phyloP scores from a whole-genome alignment of 495 filamentous ascomycete genomes.

The Penicillium roqueforti region DNA sequence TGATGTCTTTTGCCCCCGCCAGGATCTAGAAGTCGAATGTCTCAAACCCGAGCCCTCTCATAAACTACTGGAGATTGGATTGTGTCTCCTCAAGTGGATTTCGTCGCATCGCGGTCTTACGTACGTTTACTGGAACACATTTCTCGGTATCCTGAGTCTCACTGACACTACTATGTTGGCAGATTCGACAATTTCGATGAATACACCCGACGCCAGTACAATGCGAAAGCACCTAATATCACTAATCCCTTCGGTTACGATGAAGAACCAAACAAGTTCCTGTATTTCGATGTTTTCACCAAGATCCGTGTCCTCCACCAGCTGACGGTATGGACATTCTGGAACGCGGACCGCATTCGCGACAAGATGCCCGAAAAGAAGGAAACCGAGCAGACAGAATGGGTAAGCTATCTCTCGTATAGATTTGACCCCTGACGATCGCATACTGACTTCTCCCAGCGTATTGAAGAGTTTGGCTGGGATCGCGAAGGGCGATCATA shows the following conservation, averaged over 20 bases:
- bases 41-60: slow-evolving; percentile 69
- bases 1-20: slow-evolving; percentile 14
- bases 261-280: slow-evolving; percentile 67
- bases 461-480: slow-evolving; percentile 88
- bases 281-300: slow-evolving; percentile 75
- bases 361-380: slow-evolving; percentile 81
- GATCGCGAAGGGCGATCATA: slow-evolving; percentile 80
- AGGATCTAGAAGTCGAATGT: slow-evolving; percentile 90
- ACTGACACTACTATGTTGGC: slow-evolving; percentile 6
- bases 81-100: slow-evolving; percentile 85
- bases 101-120: slow-evolving; percentile 89
- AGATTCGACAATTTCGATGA: slow-evolving; percentile 91
- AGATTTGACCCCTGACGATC: background rate
- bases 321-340: slow-evolving; percentile 85
- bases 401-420: slow-evolving; percentile 54
- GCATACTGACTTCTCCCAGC: slow-evolving; percentile 48
- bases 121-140: slow-evolving; percentile 48
- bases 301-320: slow-evolving; percentile 90
- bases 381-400: slow-evolving; percentile 74
- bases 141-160: background rate
- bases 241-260: slow-evolving; percentile 84
- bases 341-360: slow-evolving; percentile 76
- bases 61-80: slow-evolving; percentile 74
- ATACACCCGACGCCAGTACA: slow-evolving; percentile 85
- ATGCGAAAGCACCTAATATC: slow-evolving; percentile 67